Evolutionary conservation across 352 stramenopile genomes (phyloP).

Genomic region (Globisporangium okanoganense): DNA sequence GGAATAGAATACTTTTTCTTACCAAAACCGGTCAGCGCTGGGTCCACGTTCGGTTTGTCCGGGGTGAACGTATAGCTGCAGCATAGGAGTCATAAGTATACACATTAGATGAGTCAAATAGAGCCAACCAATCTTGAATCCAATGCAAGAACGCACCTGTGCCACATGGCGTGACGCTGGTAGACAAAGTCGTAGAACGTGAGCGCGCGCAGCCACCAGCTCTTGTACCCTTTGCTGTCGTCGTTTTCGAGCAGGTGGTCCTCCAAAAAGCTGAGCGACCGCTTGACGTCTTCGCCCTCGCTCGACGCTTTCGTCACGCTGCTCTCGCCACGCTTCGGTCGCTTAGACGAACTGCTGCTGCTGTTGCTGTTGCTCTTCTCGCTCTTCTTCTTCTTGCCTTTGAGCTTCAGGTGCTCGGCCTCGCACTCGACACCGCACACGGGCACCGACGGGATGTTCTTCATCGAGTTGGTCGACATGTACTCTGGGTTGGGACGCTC

Average conservation of each 20-base stretch:
- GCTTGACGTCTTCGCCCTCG: constrained; percentile 5
- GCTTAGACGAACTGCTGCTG: not conserved
- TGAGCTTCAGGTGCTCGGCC: constrained; percentile 29
- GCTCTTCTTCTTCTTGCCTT: constrained; percentile 19
- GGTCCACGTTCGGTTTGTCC: constrained; percentile 63
- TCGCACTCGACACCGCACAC: constrained; percentile 76
- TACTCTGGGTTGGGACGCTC: constrained; percentile 54
- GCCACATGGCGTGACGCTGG: constrained; percentile 83
- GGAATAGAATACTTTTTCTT: constrained; percentile 10
- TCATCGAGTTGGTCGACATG: constrained; percentile 54
- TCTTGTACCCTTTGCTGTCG: constrained; percentile 77
- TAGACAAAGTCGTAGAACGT: constrained; percentile 87
- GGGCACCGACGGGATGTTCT: constrained; percentile 41
- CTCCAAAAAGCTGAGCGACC: constrained; percentile 67
- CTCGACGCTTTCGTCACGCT: not conserved
- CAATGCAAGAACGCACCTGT: constrained; percentile 27
- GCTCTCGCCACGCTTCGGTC: not conserved
- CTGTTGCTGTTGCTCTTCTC: constrained; percentile 20
- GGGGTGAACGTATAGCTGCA: constrained; percentile 69
- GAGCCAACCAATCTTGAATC: not conserved
- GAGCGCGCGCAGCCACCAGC: constrained; percentile 79
- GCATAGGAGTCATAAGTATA: not conserved
- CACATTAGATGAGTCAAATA: not conserved
- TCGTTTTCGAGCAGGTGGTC: constrained; percentile 72
- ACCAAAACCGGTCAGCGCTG: constrained; percentile 74